These are phyloP conservation scores for Rubus idaeus DNA, from an alignment of 306 rosid genomes.

Conservation along the genomic window DNA sequence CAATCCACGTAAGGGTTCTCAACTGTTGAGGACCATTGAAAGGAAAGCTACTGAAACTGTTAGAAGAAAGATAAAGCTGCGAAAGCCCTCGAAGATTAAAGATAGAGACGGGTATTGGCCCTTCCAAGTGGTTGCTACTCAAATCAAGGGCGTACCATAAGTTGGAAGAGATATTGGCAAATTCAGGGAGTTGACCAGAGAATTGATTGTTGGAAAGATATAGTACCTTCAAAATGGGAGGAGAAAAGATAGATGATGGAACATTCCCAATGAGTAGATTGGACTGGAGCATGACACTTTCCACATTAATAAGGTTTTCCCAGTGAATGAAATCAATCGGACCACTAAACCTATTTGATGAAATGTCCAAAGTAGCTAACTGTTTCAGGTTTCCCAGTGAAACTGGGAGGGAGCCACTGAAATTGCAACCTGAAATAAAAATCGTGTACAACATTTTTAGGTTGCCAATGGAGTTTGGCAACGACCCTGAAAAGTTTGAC, in stretches of 20 bases:
- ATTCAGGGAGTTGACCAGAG: conserved; percentile 3
- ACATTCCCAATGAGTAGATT: conserved; percentile 25
- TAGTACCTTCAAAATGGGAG: conserved; percentile 8
- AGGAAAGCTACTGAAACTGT: conserved; percentile 22
- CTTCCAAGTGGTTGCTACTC: conserved; percentile 24
- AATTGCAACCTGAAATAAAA: background rate
- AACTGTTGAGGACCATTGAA: background rate
- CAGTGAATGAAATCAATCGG: conserved; percentile 11
- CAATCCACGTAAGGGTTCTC: background rate
- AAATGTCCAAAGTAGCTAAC: conserved; percentile 14
- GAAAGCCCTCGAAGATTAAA: conserved; percentile 8
- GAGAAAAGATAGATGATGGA: conserved; percentile 20
- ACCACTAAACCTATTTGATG: conserved; percentile 23
- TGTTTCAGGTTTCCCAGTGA: conserved; percentile 8
- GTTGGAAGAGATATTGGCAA: background rate
- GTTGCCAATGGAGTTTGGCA: conserved; percentile 24
- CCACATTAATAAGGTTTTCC: conserved; percentile 14
- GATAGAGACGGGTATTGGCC: conserved; percentile 21
- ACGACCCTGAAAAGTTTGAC: conserved; percentile 19
- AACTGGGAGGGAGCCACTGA: conserved; percentile 18
- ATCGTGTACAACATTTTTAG: background rate
- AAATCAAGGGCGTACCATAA: conserved; percentile 32
- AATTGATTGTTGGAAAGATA: conserved; percentile 11
- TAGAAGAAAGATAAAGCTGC: conserved; percentile 17
- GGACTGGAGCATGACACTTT: background rate